Conservation (phyloP, 75 land plant species). For the Cupressus sempervirens region DNA sequence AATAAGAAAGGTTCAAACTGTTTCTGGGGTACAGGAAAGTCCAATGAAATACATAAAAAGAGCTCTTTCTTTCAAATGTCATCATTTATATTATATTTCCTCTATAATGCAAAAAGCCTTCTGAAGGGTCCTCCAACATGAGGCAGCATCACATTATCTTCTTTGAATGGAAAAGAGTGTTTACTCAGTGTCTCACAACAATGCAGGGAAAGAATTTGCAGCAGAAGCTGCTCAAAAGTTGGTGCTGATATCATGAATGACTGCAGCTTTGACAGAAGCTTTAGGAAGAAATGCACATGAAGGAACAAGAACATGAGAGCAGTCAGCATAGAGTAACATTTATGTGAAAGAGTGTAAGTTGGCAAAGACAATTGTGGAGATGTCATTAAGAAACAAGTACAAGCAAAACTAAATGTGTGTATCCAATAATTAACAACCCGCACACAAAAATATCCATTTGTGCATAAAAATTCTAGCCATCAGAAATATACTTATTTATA, state of each 20-base stretch:
- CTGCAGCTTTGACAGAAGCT: background rate
- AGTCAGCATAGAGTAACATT: background rate
- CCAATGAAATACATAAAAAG: background rate
- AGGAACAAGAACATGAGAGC: background rate
- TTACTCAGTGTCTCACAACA: background rate
- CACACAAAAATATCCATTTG: background rate
- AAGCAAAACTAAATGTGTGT: background rate
- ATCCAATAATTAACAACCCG: background rate
- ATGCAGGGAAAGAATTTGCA: background rate
- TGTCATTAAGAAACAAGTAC: background rate
- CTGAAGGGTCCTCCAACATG: background rate
- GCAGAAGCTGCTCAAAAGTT: background rate
- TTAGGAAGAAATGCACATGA: background rate
- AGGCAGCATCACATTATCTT: background rate
- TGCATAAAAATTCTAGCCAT: background rate
- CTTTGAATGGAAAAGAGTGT: background rate
- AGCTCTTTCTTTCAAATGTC: background rate
- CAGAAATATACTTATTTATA: no score
- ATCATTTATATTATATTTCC: background rate
- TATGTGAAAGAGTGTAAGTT: background rate
- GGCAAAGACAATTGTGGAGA: background rate
- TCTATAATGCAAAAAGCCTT: background rate
- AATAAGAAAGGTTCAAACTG: background rate
- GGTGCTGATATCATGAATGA: background rate
- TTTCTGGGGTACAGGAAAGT: background rate